Evolutionary conservation across 768 basidiomycete genomes (phyloP), one percentile per base, ranked within the genome.

Genomic region (Asterophora parasitica): DNA sequence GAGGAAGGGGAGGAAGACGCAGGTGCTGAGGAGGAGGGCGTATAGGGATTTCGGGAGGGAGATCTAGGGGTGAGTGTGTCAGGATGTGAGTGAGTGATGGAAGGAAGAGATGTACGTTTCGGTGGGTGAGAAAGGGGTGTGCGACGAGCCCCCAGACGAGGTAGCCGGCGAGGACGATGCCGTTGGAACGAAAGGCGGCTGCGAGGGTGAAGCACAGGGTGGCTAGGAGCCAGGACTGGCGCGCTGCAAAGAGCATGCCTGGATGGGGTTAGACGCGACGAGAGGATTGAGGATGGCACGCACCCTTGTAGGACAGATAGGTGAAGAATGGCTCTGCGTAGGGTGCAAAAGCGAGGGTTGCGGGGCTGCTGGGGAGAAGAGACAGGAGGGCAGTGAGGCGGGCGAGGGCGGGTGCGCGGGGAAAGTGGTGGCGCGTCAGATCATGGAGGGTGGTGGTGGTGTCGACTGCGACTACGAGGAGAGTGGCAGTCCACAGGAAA

Each of bases 271-370:
- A 36, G 33, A 16, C 20, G 27, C 15, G 19, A 6, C 1, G 13
- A 2, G 13, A 53, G 16, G 30, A 31, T 30, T 15, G 17, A 35
- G n/a, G 51, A 53, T 53, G 39, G 51, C 1, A 51, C 69, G 51
- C 59, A 73, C 88, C 91, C 58, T 65, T 71, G 61, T 94, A 95
- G 0, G 91, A 87, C 19, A 88, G 65, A 50, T 79, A 78, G 0
- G 93, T 86, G 64, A 89, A 94, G 63, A 92, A 86, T 0, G 93
- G 88, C 58, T 98, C 95, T 41, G 70, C 81, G 63, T 88, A 95
- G 0, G 87, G 77, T 0, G 85, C 83, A 38, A 85, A 75, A 19
- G 81, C 75, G 16, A 88, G 64, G 0, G 87, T 82, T 0, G 78
- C 76, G 2, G 93, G 93, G 37, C 92, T 90, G 44, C 85, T 88